A percentile compares a stretch with the other conserved stretches of the same genome.
These are phyloP conservation scores for Penicillium lividum DNA, from an alignment of 495 filamentous ascomycete species.

Conservation along the genomic window DNA sequence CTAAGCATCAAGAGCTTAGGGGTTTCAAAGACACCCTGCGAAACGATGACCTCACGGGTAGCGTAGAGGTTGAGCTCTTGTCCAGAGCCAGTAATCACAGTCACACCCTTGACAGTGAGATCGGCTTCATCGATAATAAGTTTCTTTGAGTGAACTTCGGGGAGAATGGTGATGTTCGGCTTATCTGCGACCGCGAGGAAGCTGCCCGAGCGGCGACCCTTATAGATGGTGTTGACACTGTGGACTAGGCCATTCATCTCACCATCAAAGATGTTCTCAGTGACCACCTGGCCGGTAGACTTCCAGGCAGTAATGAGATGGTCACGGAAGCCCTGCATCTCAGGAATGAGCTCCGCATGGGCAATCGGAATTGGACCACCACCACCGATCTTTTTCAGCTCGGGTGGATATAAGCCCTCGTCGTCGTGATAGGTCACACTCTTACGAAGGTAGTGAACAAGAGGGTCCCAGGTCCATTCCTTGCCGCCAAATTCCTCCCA, in stretches of 20 bases:
- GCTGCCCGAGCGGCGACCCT: slow-evolving; percentile 55
- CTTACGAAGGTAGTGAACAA: slow-evolving; percentile 55
- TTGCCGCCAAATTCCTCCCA: slow-evolving; percentile 57
- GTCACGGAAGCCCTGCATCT: slow-evolving; percentile 56
- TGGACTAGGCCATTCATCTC: slow-evolving; percentile 56
- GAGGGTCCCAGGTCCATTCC: slow-evolving; percentile 59
- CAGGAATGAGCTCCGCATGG: slow-evolving; percentile 55
- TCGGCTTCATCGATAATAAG: slow-evolving; percentile 53
- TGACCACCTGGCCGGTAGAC: slow-evolving; percentile 51
- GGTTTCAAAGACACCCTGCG: slow-evolving; percentile 45
- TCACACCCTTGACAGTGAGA: slow-evolving; percentile 35
- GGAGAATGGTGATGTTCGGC: slow-evolving; percentile 55
- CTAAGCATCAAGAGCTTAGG: slow-evolving; percentile 52
- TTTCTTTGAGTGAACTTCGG: slow-evolving; percentile 49
- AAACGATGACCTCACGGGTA: slow-evolving; percentile 47
- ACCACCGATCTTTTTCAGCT: slow-evolving; percentile 50
- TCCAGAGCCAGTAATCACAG: slow-evolving; percentile 40
- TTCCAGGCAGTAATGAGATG: slow-evolving; percentile 57
- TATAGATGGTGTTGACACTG: slow-evolving; percentile 58
- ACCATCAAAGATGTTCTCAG: slow-evolving; percentile 58
- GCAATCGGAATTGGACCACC: slow-evolving; percentile 56
- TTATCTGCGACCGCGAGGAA: slow-evolving; percentile 55
- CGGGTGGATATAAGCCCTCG: slow-evolving; percentile 32
- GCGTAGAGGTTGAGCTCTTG: slow-evolving; percentile 37
- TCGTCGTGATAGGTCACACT: slow-evolving; percentile 59